A percentile compares a stretch with the other conserved stretches of the same genome.
Conservation (phyloP, 2,329 filamentous ascomycete species). For the Verticillium alfalfae region DNA sequence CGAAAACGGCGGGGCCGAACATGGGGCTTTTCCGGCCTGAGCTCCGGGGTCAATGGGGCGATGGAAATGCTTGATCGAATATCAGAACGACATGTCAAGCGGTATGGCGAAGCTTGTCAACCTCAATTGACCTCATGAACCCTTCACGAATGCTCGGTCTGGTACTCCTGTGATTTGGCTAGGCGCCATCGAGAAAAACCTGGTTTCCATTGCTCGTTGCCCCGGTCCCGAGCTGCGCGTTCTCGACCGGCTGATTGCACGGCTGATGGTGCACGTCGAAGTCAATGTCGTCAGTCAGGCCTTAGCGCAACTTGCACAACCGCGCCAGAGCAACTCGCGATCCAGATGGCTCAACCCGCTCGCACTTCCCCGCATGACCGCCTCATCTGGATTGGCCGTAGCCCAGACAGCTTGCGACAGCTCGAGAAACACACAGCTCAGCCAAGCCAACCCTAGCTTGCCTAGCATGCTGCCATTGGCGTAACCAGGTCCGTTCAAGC, state of each 20-base stretch:
- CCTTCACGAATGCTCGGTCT: not conserved
- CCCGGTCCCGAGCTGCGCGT: not conserved
- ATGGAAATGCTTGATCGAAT: not conserved
- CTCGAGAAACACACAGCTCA: not conserved
- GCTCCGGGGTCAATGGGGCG: not conserved
- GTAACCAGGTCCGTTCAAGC: not conserved
- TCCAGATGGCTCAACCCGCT: not conserved
- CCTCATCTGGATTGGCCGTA: not conserved
- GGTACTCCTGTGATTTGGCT: too few species aligned
- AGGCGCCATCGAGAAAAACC: not conserved
- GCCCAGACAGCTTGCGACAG: not conserved
- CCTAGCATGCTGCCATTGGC: not conserved
- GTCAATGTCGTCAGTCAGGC: conserved; percentile 13
- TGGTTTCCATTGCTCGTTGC: not conserved
- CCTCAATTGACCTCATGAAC: not conserved
- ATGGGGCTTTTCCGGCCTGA: not conserved
- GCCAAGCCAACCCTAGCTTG: not conserved
- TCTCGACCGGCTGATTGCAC: not conserved
- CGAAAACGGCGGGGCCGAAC: not conserved
- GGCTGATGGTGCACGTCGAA: conserved; percentile 1
- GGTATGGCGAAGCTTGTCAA: not conserved
- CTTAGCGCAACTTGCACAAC: conserved; percentile 3
- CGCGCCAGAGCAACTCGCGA: not conserved
- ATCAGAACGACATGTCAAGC: not conserved
- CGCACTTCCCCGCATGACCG: not conserved